A percentile compares a stretch with the other conserved stretches of the same genome.
Evolutionary conservation across 306 rosid species (phyloP).

Genomic region (Prunus mume): DNA sequence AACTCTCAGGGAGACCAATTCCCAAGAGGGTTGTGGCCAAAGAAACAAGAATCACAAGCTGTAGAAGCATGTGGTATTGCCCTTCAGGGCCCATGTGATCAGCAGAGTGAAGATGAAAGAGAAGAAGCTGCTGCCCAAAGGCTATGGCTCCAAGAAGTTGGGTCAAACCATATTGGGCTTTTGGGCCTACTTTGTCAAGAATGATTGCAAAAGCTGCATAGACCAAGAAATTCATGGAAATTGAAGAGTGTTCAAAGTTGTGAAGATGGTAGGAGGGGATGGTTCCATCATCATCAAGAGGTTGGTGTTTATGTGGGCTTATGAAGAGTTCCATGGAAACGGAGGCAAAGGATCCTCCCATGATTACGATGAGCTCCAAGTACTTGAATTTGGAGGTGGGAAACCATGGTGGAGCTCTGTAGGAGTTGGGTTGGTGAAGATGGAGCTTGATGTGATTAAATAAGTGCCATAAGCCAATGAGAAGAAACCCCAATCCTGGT

Average conservation of each 20-base stretch:
- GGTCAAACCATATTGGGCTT: constrained; percentile 32
- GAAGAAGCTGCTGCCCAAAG: constrained; percentile 65
- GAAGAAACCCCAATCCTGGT: constrained; percentile 72
- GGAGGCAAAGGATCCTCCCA: constrained; percentile 39
- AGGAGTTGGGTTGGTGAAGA: constrained; percentile 33
- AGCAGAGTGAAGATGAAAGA: constrained; percentile 70
- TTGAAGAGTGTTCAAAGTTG: constrained; percentile 75
- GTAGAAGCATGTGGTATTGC: constrained; percentile 67
- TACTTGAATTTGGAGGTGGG: constrained; percentile 49
- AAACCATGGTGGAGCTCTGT: constrained; percentile 62
- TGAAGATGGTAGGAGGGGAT: constrained; percentile 87
- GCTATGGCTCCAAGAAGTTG: constrained; percentile 59
- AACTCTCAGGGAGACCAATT: constrained; percentile 43
- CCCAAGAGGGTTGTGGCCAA: constrained; percentile 52
- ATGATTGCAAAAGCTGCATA: constrained; percentile 48
- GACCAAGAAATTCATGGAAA: constrained; percentile 56
- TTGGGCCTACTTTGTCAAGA: constrained; percentile 36
- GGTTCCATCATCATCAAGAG: constrained; percentile 61
- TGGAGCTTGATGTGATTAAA: constrained; percentile 72
- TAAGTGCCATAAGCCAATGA: constrained; percentile 87
- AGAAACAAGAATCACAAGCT: constrained; percentile 41
- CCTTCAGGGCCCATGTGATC: constrained; percentile 87
- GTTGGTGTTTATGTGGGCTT: constrained; percentile 62
- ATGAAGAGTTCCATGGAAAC: constrained; percentile 84
- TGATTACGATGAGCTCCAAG: constrained; percentile 58